Evolutionary conservation across 2,329 filamentous ascomycete species (phyloP), one percentile per base, ranked within the genome.

Genomic region (Alternaria burnsii): DNA sequence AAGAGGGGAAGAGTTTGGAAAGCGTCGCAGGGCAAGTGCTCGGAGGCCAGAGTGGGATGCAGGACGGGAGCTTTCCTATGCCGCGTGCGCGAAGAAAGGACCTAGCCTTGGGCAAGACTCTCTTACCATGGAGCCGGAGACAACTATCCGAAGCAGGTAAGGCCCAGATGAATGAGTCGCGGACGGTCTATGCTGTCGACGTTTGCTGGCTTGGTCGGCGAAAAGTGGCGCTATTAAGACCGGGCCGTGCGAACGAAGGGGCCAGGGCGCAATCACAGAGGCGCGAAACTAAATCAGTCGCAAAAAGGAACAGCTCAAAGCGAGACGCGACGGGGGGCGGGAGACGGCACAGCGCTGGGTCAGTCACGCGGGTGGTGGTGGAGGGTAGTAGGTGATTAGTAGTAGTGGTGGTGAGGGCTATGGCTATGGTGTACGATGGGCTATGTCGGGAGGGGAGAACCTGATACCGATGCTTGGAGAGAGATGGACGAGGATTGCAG

Each of bases 121-220:
- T 59, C 62, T 76, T 77, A 78, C 74, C 75, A 77, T 77, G 74
- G 76, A 77, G 67, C 67, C 72, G 76, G 76, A 68, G 70, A 70
- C 66, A 63, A 53, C 67, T 73, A 71, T 75, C 75, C 68, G 70
- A 74, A 74, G 73, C 70, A 71, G 74, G 66, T 71, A 72, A 73
- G 66, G 55, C 63, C 55, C 61, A 66, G 62, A 58, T 52, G 48
- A 62, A 57, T 67, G 73, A 73, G 66, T 71, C 69, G 62, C 63
- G 69, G 61, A 65, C 56, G 66, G 70, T 71, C 72, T 67, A 72
- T 72, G 71, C 70, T 57, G 71, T 66, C 57, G 71, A 76, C 72
- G 74, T 72, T 76, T 72, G 71, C 46, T 57, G 67, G 63, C 67
- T 69, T 52, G 68, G 68, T 64, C 57, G 68, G 66, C 63, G 61